Conservation (phyloP, 371 early-diverging fungal species). For the Lichtheimia hyalospora region DNA sequence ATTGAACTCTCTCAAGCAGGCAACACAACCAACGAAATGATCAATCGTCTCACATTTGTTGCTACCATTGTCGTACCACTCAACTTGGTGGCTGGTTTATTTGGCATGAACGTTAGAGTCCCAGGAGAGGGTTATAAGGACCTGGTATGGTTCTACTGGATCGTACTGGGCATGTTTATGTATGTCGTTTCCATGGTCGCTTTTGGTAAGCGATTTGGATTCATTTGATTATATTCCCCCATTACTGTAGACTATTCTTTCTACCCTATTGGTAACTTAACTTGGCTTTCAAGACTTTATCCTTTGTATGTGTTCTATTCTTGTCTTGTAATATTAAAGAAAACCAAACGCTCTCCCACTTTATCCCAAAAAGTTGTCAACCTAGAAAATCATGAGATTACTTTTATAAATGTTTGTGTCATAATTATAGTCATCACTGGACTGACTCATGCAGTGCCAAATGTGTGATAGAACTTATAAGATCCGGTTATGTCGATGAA, state of each 20-base stretch:
- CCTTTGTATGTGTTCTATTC: too few species aligned
- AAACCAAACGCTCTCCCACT: too few species aligned
- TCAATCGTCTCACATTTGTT: constrained; percentile 88
- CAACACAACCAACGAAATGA: constrained; percentile 89
- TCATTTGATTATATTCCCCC: constrained; percentile 8
- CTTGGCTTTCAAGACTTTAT: too few species aligned
- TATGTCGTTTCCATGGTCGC: constrained; percentile 40
- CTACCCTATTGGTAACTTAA: too few species aligned
- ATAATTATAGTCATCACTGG: too few species aligned
- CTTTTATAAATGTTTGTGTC: too few species aligned
- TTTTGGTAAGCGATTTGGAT: constrained; percentile 33
- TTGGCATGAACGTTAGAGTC: constrained; percentile 84
- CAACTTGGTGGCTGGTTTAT: constrained; percentile 83
- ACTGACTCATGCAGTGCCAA: too few species aligned
- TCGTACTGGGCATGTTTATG: constrained; percentile 57
- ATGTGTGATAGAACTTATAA: too few species aligned
- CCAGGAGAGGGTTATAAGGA: constrained; percentile 70
- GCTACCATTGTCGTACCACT: constrained; percentile 88
- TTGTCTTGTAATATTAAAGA: too few species aligned
- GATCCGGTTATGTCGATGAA: too few species aligned
- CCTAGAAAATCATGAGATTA: too few species aligned
- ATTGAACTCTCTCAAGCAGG: constrained; percentile 95
- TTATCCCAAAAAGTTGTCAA: too few species aligned
- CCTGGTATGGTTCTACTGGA: constrained; percentile 79
- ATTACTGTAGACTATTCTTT: not conserved